These are phyloP conservation scores for Cicer pinnatifidum DNA, from an alignment of 306 rosid genomes.

Conservation along the genomic window DNA sequence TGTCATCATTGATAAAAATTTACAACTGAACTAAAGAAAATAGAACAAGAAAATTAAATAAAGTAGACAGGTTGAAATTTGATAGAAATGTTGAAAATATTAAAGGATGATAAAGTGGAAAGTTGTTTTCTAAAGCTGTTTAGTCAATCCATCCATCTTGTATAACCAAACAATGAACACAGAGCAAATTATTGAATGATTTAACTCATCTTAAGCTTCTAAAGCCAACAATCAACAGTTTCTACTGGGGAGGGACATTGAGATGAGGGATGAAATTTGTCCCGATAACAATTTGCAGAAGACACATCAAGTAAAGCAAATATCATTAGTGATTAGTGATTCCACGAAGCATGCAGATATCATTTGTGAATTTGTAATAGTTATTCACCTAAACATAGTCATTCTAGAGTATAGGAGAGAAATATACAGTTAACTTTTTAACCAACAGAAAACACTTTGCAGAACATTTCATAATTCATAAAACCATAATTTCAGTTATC, in stretches of 20 bases:
- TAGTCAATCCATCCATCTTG: constrained; percentile 12
- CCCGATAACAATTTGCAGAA: constrained; percentile 1
- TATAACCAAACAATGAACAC: background rate
- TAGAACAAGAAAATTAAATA: background rate
- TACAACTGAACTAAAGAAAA: background rate
- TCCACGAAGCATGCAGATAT: constrained; percentile 16
- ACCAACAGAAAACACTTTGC: constrained; percentile 11
- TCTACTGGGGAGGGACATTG: background rate
- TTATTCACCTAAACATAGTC: background rate
- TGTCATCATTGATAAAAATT: constrained; percentile 11
- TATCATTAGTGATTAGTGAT: constrained; percentile 11
- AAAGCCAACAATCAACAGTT: constrained; percentile 12
- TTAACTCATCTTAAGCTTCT: constrained; percentile 16
- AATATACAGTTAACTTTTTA: constrained; percentile 4
- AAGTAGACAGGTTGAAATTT: constrained; percentile 1
- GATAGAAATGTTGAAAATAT: background rate
- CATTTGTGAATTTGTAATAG: constrained; percentile 7
- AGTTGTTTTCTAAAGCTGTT: constrained; percentile 10
- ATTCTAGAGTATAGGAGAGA: constrained; percentile 9
- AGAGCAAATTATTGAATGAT: background rate
- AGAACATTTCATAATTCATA: constrained; percentile 28
- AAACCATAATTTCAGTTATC: constrained; percentile 15
- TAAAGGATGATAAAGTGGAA: constrained; percentile 13
- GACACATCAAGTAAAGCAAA: constrained; percentile 28
- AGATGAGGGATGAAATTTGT: background rate